phyloP scores from a whole-genome alignment of 192 early-diverging fungal species.

The Gorgonomyces haynaldii region DNA sequence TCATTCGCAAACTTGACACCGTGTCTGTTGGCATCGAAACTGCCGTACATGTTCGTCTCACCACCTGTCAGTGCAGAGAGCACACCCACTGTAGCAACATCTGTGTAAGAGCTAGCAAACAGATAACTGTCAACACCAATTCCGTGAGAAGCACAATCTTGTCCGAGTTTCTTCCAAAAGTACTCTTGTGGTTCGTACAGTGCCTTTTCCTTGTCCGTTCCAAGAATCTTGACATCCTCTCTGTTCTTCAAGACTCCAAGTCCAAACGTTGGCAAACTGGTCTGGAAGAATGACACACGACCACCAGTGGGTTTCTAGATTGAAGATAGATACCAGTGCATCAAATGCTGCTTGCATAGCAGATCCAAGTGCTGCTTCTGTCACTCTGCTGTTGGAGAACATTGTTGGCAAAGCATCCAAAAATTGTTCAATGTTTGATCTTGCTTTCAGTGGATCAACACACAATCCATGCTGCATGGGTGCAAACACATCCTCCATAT shows the following conservation, averaged over 20 bases:
- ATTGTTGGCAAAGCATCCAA: constrained; percentile 71
- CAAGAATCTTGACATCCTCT: constrained; percentile 81
- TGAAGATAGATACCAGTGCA: constrained; percentile 47
- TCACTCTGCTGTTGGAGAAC: constrained; percentile 65
- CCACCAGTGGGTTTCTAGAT: constrained; percentile 62
- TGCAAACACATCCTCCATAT: constrained; percentile 87
- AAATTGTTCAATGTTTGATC: constrained; percentile 64
- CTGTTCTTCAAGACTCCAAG: constrained; percentile 78
- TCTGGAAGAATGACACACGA: constrained; percentile 81
- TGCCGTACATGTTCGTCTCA: constrained; percentile 66
- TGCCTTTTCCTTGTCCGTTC: constrained; percentile 81
- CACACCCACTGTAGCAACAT: constrained; percentile 74
- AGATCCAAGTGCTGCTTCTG: constrained; percentile 70
- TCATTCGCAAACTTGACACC: constrained; percentile 63
- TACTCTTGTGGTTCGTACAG: constrained; percentile 78
- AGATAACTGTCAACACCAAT: constrained; percentile 82
- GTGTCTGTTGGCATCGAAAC: constrained; percentile 67
- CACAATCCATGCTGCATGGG: constrained; percentile 84
- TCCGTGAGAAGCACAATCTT: constrained; percentile 70
- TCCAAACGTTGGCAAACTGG: constrained; percentile 73
- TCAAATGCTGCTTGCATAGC: constrained; percentile 60
- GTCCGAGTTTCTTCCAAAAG: constrained; percentile 74
- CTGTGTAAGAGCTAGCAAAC: constrained; percentile 69
- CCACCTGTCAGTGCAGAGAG: constrained; percentile 81
- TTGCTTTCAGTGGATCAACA: constrained; percentile 75